phyloP scores from a whole-genome alignment of 1,284 basidiomycete species.

The Omphalotus olearius region DNA sequence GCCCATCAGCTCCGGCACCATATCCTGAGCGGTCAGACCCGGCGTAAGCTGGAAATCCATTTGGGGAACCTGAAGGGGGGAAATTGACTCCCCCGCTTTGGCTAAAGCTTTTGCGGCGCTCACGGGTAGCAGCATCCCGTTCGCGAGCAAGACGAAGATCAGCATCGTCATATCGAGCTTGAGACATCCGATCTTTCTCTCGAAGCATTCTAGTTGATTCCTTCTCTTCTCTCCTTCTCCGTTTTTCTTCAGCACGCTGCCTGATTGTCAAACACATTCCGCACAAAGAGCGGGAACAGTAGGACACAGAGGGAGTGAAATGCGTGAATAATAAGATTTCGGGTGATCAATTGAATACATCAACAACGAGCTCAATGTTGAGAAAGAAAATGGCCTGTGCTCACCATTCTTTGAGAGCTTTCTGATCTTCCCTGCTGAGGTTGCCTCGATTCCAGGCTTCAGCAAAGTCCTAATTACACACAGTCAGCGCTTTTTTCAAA shows the following conservation, averaged over 20 bases:
- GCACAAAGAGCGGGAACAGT: background rate
- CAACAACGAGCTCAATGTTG: background rate
- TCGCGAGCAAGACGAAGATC: constrained; percentile 51
- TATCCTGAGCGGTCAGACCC: constrained; percentile 1
- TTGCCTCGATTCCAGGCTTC: constrained; percentile 48
- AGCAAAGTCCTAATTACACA: constrained; percentile 49
- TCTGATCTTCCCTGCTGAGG: constrained; percentile 38
- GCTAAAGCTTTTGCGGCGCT: constrained; percentile 42
- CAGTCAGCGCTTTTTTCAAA: background rate
- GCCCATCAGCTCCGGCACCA: background rate
- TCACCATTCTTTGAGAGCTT: constrained; percentile 46
- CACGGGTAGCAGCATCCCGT: constrained; percentile 37
- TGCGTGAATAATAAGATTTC: background rate
- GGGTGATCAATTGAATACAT: background rate
- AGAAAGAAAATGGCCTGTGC: constrained; percentile 13
- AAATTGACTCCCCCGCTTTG: constrained; percentile 19
- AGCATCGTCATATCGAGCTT: constrained; percentile 42
- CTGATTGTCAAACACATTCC: constrained; percentile 26
- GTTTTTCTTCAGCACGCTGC: constrained; percentile 56
- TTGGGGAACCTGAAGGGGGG: background rate
- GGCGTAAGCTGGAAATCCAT: constrained; percentile 4
- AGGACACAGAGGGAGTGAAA: background rate
- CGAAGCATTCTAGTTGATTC: constrained; percentile 45
- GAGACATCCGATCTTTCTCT: constrained; percentile 34
- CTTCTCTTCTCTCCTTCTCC: constrained; percentile 53